phyloP scores from a whole-genome alignment of 2,329 filamentous ascomycete species.

The Cercospora sp. region DNA sequence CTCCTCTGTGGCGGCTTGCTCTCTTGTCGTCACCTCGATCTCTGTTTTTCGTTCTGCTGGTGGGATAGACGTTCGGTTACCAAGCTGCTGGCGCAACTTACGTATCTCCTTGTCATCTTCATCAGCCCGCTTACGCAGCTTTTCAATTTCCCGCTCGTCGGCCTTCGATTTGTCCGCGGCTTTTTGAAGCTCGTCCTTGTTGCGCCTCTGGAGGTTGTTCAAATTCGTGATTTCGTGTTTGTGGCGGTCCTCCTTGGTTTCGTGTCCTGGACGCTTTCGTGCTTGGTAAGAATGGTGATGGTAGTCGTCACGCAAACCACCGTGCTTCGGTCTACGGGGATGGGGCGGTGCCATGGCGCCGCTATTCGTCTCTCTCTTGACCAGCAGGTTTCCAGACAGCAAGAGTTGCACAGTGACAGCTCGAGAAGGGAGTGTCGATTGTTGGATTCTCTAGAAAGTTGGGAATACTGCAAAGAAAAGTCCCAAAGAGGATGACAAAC shows the following conservation, averaged over 20 bases:
- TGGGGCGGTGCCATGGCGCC: neutral
- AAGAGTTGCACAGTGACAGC: too few relatives aligned
- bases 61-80: neutral
- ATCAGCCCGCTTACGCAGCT: conserved; percentile 11
- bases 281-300: neutral
- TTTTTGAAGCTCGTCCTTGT: conserved; percentile 1
- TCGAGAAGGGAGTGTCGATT: too few relatives aligned
- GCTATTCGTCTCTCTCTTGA: neutral
- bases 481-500: neutral
- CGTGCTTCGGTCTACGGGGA: neutral
- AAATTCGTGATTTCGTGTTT: neutral
- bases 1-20: neutral
- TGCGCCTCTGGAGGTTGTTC: neutral
- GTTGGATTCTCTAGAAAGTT: neutral
- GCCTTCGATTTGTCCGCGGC: conserved; percentile 2
- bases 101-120: conserved; percentile 11
- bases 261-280: neutral
- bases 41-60: neutral
- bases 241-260: neutral
- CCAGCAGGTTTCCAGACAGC: too few relatives aligned
- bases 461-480: neutral
- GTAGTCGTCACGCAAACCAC: neutral
- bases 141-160: conserved; percentile 13
- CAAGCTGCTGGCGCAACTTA: conserved; percentile 12
- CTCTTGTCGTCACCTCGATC: neutral